A percentile compares a stretch with the other conserved stretches of the same genome.
Evolutionary conservation across 2,329 filamentous ascomycete genomes (phyloP).

Genomic region (Beauveria caledonica): DNA sequence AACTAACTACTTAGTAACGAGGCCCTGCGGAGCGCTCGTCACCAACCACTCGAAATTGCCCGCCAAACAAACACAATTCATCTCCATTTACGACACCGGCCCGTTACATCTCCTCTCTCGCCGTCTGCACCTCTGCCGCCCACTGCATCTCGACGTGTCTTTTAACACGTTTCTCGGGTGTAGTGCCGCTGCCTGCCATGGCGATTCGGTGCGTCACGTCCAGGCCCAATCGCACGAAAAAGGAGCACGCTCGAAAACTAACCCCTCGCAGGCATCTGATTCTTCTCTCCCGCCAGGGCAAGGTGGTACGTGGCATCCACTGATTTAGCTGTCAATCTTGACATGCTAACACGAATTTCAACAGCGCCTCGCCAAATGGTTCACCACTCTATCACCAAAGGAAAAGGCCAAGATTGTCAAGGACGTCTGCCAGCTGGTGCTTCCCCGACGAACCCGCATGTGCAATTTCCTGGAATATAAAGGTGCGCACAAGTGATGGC

Average conservation of each 20-base stretch:
- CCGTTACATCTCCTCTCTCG: not conserved
- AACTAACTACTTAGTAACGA: no score
- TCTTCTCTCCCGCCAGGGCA: constrained; percentile 93
- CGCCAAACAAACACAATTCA: not conserved
- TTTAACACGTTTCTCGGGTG: constrained; percentile 6
- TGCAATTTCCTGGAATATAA: constrained; percentile 99
- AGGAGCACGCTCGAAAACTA: constrained; percentile 2
- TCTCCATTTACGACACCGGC: constrained; percentile 8
- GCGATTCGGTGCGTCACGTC: constrained; percentile 34
- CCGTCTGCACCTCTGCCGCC: constrained; percentile 16
- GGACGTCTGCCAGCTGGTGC: constrained; percentile 94
- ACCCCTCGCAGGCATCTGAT: constrained; percentile 72
- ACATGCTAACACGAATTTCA: constrained; percentile 14
- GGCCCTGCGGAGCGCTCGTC: constrained; percentile 15
- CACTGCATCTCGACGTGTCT: not conserved
- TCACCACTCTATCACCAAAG: constrained; percentile 92
- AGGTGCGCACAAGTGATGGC: constrained; percentile 44
- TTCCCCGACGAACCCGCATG: constrained; percentile 94
- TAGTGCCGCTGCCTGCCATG: constrained; percentile 25
- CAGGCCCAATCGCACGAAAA: constrained; percentile 8
- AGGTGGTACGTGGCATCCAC: constrained; percentile 67
- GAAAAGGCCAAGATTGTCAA: constrained; percentile 99
- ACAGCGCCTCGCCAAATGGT: constrained; percentile 98
- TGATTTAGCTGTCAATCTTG: no score
- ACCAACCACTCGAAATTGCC: constrained; percentile 18